Conservation (phyloP, 2,329 filamentous ascomycete species). For the Cadophora gregata region DNA sequence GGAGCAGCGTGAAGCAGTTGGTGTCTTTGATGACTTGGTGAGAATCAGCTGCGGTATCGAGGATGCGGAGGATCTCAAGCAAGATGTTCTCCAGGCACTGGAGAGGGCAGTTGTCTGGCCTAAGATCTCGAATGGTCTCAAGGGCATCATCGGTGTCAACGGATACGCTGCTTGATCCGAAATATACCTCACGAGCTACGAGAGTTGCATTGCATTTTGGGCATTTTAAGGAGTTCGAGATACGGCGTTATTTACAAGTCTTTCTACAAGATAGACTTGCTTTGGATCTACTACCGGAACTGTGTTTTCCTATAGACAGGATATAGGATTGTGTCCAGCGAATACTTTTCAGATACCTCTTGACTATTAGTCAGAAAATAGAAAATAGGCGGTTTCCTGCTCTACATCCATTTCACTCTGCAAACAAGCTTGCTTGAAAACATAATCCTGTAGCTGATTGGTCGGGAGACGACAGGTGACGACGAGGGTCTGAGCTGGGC, state of each 20-base stretch:
- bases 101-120: slow-evolving; percentile 63
- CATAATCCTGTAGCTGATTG: no score
- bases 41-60: slow-evolving; percentile 94
- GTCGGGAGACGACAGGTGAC: not conserved
- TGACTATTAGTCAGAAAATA: slow-evolving; percentile 11
- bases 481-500: not conserved
- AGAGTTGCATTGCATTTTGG: slow-evolving; percentile 7
- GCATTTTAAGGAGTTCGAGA: not conserved
- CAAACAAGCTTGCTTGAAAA: not conserved
- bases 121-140: slow-evolving; percentile 42
- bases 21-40: slow-evolving; percentile 94
- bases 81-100: slow-evolving; percentile 82
- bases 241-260: slow-evolving; percentile 12
- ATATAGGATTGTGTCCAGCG: not conserved
- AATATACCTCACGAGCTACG: not conserved
- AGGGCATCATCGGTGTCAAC: slow-evolving; percentile 22
- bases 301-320: not conserved
- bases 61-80: slow-evolving; percentile 82
- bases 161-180: slow-evolving; percentile 1
- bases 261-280: slow-evolving; percentile 16
- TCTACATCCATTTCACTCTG: not conserved
- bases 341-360: not conserved
- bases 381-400: not conserved
- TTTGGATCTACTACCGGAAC: not conserved
- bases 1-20: slow-evolving; percentile 88